Evolutionary conservation across 2,329 filamentous ascomycete species (phyloP).

Genomic region (Fusarium sp.): DNA sequence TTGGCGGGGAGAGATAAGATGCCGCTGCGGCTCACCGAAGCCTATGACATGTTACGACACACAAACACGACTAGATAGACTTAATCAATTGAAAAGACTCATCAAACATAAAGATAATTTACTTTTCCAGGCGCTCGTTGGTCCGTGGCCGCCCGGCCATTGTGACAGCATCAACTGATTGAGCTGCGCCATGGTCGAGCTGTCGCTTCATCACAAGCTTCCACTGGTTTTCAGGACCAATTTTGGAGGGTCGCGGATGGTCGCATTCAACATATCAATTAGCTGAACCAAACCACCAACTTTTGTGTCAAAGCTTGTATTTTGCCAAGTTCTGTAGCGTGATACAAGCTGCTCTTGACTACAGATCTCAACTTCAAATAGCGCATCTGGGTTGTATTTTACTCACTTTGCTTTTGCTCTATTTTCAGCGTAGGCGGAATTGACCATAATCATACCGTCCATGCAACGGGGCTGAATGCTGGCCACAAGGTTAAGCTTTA

Average conservation of each 20-base stretch:
- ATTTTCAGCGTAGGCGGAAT: not conserved
- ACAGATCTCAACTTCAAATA: not conserved
- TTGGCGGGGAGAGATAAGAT: not conserved
- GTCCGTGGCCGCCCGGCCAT: too few relatives aligned
- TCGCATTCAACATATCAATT: not conserved
- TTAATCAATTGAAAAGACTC: not conserved
- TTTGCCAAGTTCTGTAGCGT: not conserved
- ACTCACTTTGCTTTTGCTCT: not conserved
- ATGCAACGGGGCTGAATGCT: not conserved
- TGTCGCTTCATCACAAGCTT: not conserved
- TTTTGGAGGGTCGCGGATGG: not conserved
- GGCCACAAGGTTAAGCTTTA: not conserved
- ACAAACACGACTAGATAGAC: slow-evolving; percentile 5
- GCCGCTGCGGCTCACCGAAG: not conserved
- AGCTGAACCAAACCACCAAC: too few relatives aligned
- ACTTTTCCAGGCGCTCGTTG: not conserved
- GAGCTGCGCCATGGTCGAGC: not conserved
- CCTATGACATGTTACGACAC: slow-evolving; percentile 8
- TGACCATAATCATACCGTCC: not conserved
- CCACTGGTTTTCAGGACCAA: not conserved
- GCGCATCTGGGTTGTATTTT: not conserved
- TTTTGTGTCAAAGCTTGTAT: not conserved
- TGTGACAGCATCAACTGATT: too few relatives aligned
- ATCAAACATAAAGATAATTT: too few relatives aligned
- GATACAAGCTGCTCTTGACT: not conserved